Conservation (phyloP, 2,329 filamentous ascomycete genomes). For the Aureobasidium sp. region DNA sequence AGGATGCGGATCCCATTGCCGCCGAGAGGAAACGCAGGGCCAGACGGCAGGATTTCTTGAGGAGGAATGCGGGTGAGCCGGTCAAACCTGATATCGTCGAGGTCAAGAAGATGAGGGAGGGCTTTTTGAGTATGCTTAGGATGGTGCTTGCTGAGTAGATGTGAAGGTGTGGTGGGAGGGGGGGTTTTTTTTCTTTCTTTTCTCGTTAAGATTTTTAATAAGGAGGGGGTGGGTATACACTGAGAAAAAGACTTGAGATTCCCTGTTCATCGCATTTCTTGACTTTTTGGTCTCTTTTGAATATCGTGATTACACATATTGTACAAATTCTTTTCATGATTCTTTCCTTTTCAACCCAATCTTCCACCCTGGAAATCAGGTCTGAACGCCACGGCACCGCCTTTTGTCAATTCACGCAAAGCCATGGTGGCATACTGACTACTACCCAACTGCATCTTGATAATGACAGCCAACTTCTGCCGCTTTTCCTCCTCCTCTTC, state of each 20-base stretch:
- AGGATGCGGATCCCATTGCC: conserved; percentile 79
- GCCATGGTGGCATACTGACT: conserved; percentile 84
- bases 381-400: conserved; percentile 55
- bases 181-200: not conserved
- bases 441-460: conserved; percentile 69
- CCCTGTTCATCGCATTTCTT: too few species aligned
- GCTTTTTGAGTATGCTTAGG: conserved; percentile 31
- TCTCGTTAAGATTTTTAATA: not conserved
- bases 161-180: too few species aligned
- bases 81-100: conserved; percentile 31
- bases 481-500: conserved; percentile 7
- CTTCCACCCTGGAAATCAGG: conserved; percentile 46
- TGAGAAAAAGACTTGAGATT: too few species aligned
- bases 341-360: not conserved
- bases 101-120: conserved; percentile 29
- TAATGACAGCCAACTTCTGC: conserved; percentile 57
- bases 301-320: too few species aligned
- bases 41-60: conserved; percentile 70
- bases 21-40: conserved; percentile 73
- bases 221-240: too few species aligned
- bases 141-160: conserved; percentile 28
- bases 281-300: too few species aligned
- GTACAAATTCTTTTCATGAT: too few species aligned
- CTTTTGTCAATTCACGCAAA: conserved; percentile 68
- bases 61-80: conserved; percentile 32